Evolutionary conservation across 345 rosid genomes (phyloP), one percentile per base, ranked within the genome.

Genomic region (Mallotus nudiflorus): DNA sequence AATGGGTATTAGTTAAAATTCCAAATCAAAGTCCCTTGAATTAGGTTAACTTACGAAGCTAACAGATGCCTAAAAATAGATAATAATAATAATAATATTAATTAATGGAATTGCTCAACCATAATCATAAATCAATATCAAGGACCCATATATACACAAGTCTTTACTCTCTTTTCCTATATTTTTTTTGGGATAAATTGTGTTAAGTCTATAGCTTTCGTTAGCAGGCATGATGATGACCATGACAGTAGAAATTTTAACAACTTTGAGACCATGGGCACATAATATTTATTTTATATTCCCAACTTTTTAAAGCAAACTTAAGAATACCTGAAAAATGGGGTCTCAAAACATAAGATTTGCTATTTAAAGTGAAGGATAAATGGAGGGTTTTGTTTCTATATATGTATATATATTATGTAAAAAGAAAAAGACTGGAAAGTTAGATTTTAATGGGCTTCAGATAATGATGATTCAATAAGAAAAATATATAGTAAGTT

Each of bases 61-160:
- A 42, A 51, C 2, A 73, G 33, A 68, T 66, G 50, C 71, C 56
- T 18, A 2, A 22, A 60, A 69, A 18, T 40, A 9, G 62, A 0
- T 19, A 67, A 25, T 31, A 42, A 59, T 63, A n/a, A n/a, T n/a
- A 33, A 3, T 33, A 33, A 33, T 33, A 33, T 33, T 33, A 42
- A 42, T 42, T 42, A 55, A 52, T 61, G 35, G 54, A 71, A 65
- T 75, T 54, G 72, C 63, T 60, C 75, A 70, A 54, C 83, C 35
- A 73, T 50, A 67, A 35, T 4, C n/a, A 33, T 9, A 58, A 67
- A 33, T 73, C 75, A 31, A 44, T 28, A 44, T 73, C 76, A 31
- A 62, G 70, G 85, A 67, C 63, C 74, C 72, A n/a, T n/a, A n/a
- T 73, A 50, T 33, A 8, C 4, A 42, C 37, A 33, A 12, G 11